Evolutionary conservation across 192 early-diverging fungal species (phyloP).

Genomic region (Entomortierella chlamydospora): DNA sequence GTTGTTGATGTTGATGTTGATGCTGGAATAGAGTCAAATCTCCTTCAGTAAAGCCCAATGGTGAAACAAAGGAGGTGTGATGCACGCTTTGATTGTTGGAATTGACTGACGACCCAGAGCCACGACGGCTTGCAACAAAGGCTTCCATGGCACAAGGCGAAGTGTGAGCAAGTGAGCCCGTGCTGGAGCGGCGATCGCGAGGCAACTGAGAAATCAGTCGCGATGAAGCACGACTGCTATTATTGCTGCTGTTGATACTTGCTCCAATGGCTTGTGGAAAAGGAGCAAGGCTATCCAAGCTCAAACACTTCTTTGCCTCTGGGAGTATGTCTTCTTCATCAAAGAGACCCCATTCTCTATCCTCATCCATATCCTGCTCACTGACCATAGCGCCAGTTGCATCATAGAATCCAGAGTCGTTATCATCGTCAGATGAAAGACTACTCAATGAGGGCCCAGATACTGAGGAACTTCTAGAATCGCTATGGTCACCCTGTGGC

Average conservation of each 20-base stretch:
- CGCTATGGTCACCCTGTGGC: constrained; percentile 4
- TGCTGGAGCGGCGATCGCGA: constrained; percentile 41
- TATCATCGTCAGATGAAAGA: constrained; percentile 26
- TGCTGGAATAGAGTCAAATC: constrained; percentile 26
- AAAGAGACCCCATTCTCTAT: constrained; percentile 45
- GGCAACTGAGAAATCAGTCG: constrained; percentile 5
- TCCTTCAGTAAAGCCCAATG: constrained; percentile 10
- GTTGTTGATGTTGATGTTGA: constrained; percentile 15
- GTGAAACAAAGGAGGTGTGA: neutral
- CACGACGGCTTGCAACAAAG: constrained; percentile 48
- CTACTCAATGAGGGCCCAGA: neutral
- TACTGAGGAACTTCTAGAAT: constrained; percentile 17
- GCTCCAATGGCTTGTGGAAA: neutral
- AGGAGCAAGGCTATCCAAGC: constrained; percentile 3
- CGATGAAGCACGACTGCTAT: neutral
- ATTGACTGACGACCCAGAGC: constrained; percentile 32
- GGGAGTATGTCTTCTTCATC: constrained; percentile 34
- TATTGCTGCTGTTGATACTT: neutral
- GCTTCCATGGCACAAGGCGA: constrained; percentile 46
- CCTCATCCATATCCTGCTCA: constrained; percentile 46
- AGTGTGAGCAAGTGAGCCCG: constrained; percentile 32
- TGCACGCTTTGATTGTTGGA: constrained; percentile 3
- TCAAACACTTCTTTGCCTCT: neutral
- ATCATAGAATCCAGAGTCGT: constrained; percentile 37
- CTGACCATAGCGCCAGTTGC: neutral